Evolutionary conservation across 495 filamentous ascomycete species (phyloP), one percentile per base, ranked within the genome.

Genomic region (Letharia columbiana): DNA sequence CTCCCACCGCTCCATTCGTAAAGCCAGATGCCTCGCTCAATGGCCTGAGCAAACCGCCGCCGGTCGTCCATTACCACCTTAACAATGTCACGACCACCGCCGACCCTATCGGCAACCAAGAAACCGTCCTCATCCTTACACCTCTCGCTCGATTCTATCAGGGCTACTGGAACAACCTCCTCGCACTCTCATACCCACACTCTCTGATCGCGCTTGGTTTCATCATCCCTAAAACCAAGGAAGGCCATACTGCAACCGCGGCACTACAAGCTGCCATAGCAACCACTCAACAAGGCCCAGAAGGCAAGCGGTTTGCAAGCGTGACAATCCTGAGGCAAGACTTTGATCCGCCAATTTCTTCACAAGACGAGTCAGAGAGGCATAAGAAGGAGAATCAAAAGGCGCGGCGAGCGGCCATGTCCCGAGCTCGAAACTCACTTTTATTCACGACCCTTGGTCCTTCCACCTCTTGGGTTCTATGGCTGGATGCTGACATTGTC

Each of bases 371-470:
- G 74, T 81, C 85, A 44, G 93, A 96, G 72, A 83, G 94, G 33
- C 94, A 98, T 75, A 93, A 94, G 71, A 83, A 96, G 73, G 76
- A 84, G 60, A 91, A 94, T 69, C 94, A 98, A 75, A 96, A 94
- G 74, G 80, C 77, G 41, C 86, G 94, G 2, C 85, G 94, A 47
- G 88, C 91, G 59, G 89, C 90, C 18, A 98, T 98, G 94, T 86
- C 89, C 66, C 88, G 89, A 66, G 95, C 94, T 42, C 85, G 94
- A 41, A 98, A 98, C 71, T 93, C 90, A 56, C 82, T 98, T 33
- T 81, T 98, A 65, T 98, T 98, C 78, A 97, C 95, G n/a, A 98
- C 93, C 1, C 80, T 98, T 17, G 95, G 94, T 5, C 92, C 91
- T n/a, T 82, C 84, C 23, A 97, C 92, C 0, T 90, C 90, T 9